phyloP scores from a whole-genome alignment of 164 flowering plant species.

The Cinnamomum chago region DNA sequence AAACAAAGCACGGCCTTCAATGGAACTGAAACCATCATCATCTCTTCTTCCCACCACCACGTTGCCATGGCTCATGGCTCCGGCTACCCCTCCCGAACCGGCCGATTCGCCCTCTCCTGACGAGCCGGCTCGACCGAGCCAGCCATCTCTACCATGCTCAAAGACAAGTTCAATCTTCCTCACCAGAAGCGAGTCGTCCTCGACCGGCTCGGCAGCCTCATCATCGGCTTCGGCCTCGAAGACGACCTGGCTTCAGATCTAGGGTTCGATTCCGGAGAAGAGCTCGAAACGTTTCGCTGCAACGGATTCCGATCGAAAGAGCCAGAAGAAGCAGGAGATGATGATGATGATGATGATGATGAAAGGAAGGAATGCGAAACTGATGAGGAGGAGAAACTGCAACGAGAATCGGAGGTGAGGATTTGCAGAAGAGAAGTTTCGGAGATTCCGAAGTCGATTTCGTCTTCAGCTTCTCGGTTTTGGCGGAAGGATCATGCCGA shows the following conservation, averaged over 20 bases:
- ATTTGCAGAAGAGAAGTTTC: not conserved
- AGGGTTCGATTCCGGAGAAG: conserved; percentile 6
- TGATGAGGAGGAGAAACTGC: not conserved
- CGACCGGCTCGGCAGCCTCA: not conserved
- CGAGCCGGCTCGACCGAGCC: not conserved
- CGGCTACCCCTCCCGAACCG: not conserved
- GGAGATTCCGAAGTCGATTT: not conserved
- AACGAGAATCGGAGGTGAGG: conserved; percentile 1
- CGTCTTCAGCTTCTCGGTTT: not conserved
- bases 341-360: not conserved
- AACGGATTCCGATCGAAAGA: not conserved
- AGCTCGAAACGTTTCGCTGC: conserved; percentile 10
- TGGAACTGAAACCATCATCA: not conserved
- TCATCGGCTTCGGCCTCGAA: not conserved
- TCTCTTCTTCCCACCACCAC: not conserved
- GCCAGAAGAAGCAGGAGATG: not conserved
- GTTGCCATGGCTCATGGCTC: not conserved
- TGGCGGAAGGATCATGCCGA: not conserved
- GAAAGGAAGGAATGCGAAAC: not conserved
- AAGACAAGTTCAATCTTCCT: conserved; percentile 1
- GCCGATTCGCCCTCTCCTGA: not conserved
- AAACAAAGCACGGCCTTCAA: not conserved
- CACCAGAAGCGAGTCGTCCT: not conserved
- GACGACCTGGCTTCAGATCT: not conserved
- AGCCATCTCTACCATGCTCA: not conserved